Evolutionary conservation across 2,329 filamentous ascomycete genomes (phyloP).

Genomic region (Akanthomyces muscarius): DNA sequence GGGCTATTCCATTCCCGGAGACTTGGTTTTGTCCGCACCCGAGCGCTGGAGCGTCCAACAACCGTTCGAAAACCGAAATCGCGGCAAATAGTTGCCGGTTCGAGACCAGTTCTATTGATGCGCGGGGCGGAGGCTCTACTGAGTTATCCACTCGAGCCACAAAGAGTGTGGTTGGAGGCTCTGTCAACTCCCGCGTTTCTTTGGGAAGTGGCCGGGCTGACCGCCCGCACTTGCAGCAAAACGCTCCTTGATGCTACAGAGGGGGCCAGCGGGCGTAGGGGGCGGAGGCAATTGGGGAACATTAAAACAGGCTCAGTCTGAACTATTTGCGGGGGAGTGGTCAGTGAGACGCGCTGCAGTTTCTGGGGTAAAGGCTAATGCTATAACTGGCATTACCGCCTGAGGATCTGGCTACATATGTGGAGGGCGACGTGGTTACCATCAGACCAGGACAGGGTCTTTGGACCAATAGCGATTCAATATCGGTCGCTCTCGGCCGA

Average conservation of each 20-base stretch:
- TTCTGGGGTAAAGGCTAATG: slow-evolving; percentile 3
- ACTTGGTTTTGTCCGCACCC: not conserved
- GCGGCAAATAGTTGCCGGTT: slow-evolving; percentile 14
- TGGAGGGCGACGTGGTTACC: not conserved
- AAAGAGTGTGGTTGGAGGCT: not conserved
- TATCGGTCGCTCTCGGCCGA: slow-evolving; percentile 6
- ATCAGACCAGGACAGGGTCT: not conserved
- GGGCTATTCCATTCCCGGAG: slow-evolving; percentile 5
- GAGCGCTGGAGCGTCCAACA: not conserved
- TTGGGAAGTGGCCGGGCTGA: not conserved
- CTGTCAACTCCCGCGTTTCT: not conserved
- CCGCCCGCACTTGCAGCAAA: not conserved
- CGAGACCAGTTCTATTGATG: slow-evolving; percentile 4
- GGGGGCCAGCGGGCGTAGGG: not conserved
- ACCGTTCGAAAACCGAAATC: not conserved
- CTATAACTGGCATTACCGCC: not conserved
- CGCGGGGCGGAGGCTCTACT: not conserved
- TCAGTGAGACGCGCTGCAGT: not conserved
- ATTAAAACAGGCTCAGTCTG: not conserved
- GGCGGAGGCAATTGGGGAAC: not conserved
- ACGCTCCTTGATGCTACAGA: not conserved
- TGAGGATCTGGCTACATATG: not conserved
- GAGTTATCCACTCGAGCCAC: not conserved
- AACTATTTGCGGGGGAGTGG: not conserved
- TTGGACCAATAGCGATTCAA: slow-evolving; percentile 1